phyloP scores from a whole-genome alignment of 2,329 filamentous ascomycete species.

The Colletotrichum tofieldiae region DNA sequence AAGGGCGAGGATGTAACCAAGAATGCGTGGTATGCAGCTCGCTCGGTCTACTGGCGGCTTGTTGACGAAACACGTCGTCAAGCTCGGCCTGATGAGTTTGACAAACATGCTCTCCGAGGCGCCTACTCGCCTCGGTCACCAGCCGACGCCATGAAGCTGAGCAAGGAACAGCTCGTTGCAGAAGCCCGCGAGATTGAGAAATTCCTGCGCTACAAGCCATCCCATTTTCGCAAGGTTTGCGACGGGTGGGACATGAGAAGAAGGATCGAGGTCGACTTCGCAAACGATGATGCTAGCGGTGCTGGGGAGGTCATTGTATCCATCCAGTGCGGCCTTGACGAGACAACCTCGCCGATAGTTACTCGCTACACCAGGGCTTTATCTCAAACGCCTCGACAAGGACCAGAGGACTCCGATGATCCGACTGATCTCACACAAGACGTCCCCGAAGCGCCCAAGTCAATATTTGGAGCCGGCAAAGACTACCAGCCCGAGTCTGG shows the following conservation, averaged over 20 bases:
- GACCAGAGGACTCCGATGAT: neutral
- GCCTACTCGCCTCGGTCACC: slow-evolving; percentile 88
- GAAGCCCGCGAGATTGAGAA: slow-evolving; percentile 88
- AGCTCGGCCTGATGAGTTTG: slow-evolving; percentile 81
- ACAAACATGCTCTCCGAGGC: slow-evolving; percentile 76
- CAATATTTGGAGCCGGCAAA: slow-evolving; percentile 49
- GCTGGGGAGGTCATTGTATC: slow-evolving; percentile 85
- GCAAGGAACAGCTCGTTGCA: slow-evolving; percentile 77
- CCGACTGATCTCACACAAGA: neutral
- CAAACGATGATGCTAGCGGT: slow-evolving; percentile 81
- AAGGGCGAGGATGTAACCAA: slow-evolving; percentile 72
- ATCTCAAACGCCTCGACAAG: neutral
- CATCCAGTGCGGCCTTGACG: slow-evolving; percentile 79
- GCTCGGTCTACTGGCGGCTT: slow-evolving; percentile 85
- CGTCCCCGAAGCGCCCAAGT: slow-evolving; percentile 41
- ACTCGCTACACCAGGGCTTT: slow-evolving; percentile 60
- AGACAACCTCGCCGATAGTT: slow-evolving; percentile 64
- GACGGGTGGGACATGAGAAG: slow-evolving; percentile 94
- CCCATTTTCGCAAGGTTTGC: slow-evolving; percentile 84
- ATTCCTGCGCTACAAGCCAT: slow-evolving; percentile 80
- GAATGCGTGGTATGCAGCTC: slow-evolving; percentile 85
- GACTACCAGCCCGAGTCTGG: neutral
- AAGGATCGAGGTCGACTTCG: slow-evolving; percentile 90
- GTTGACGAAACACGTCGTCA: slow-evolving; percentile 83
- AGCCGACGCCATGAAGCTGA: slow-evolving; percentile 80